Base-by-base conservation (phyloP, 2,329 filamentous ascomycete species). In the Aspergillus sergii region DNA sequence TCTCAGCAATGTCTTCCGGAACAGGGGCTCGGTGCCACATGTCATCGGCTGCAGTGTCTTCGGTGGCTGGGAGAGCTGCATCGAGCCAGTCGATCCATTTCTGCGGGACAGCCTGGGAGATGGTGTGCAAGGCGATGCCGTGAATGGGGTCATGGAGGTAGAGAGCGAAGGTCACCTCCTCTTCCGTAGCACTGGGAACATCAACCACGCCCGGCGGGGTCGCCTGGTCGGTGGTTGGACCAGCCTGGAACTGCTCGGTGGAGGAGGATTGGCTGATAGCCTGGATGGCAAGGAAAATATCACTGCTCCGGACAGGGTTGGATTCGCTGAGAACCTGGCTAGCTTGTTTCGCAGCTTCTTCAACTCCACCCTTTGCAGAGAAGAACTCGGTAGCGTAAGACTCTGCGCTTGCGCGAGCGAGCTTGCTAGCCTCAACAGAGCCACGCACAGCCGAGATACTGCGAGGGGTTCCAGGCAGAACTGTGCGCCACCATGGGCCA, bases 201-300 rank as follows among this genome's bases (percentile, higher is more conserved):
- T 80, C 79, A 21, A 80, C 73, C 1, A 76, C 73, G 16, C 75
- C 77, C 2, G 72, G 59, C 3, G 73, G 59, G 0, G 69, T 65
- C 26, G 71, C 68, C 56, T 75, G 76, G 57, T 78, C 77, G 12
- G 72, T 74, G 58, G 62, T 85, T 70, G 69, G 84, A 78, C 73
- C 87, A 79, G 68, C 88, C 81, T 79, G 80, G 75, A 97, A 97
- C 1, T 96, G 82, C 1, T 88, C 85, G 61, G 84, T 81, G 64
- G 91, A 88, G 1, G 81, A 81, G 10, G 88, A 84, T 66, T 91
- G 86, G 58, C 83, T 85, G 71, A 98, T 88, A 11, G 95, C 93
- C 80, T 99, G 95, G 39, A 99, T 89, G n/a, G 94, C 88, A 36
- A 99, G 84, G 85, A 99, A 99, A 66, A 99, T 91, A 76, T 99